Conservation (phyloP, 1,284 basidiomycete species). For the Apiotrichum laibachii region DNA sequence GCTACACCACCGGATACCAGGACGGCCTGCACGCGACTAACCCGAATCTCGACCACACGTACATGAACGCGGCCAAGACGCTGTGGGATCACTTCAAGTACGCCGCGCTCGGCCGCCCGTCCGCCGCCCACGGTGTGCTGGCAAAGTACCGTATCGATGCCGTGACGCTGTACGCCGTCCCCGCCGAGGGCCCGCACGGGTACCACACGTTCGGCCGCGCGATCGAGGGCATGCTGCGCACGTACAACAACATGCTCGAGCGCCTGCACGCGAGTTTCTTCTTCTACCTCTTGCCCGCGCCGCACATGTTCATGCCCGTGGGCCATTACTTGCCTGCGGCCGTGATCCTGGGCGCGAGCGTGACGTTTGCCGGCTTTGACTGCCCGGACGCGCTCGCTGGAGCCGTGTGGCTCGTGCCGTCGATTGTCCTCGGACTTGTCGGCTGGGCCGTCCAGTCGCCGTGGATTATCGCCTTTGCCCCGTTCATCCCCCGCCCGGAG, state of each 20-base stretch:
- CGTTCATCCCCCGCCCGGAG: conserved; percentile 54
- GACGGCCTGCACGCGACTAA: conserved; percentile 73
- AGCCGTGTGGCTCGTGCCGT: conserved; percentile 23
- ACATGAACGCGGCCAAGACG: conserved; percentile 33
- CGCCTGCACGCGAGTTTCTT: conserved; percentile 93
- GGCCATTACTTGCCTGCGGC: conserved; percentile 83
- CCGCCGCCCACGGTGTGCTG: conserved; percentile 53
- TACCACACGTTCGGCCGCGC: conserved; percentile 87
- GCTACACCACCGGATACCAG: conserved; percentile 68
- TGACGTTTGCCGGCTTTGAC: conserved; percentile 75
- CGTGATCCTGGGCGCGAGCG: conserved; percentile 71
- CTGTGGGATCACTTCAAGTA: conserved; percentile 43
- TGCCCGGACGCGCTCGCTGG: conserved; percentile 69
- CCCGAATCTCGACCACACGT: conserved; percentile 6
- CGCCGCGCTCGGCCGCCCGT: conserved; percentile 44
- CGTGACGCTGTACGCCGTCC: conserved; percentile 82
- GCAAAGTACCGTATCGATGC: conserved; percentile 83
- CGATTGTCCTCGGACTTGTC: conserved; percentile 19
- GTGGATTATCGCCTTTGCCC: conserved; percentile 21
- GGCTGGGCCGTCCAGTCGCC: conserved; percentile 26
- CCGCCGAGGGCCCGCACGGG: conserved; percentile 87
- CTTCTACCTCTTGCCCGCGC: conserved; percentile 79
- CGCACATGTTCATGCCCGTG: conserved; percentile 79
- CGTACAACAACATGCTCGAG: conserved; percentile 87
- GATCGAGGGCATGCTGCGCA: conserved; percentile 79